Evolutionary conservation across 768 basidiomycete species (phyloP), one percentile per base, ranked within the genome.

Genomic region (Collybia sp.): DNA sequence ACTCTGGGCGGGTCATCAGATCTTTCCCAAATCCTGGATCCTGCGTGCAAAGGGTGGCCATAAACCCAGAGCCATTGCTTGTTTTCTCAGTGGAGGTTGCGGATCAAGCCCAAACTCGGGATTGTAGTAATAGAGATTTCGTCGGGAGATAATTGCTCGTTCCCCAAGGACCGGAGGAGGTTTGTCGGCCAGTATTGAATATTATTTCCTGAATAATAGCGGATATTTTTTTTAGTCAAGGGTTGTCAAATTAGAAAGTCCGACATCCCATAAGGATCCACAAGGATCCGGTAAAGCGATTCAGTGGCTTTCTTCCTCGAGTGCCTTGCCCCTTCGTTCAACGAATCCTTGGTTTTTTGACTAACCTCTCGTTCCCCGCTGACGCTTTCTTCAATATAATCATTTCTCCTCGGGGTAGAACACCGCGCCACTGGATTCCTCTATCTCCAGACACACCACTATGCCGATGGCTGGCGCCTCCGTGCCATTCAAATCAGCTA

Each of bases 191-290:
- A n/a, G 35, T 37, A n/a, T 37, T n/a, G 10, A n/a, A n/a, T 37
- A n/a, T 13, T 18, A 37, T n/a, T 37, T 13, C 35, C 35, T 37
- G 35, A 37, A n/a, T 13, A 37, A 37, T 10, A 43, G 40, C 49
- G 46, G 37, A 42, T 43, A 48, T 41, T 50, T 52, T 45, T 50
- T 44, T 55, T 50, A 53, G 54, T 53, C 48, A 53, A 53, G 48
- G 25, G 25, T 58, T 55, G 52, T 53, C 53, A 57, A 51, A 60
- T 57, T 68, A 62, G 62, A 68, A 69, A 69, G 67, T 67, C 66
- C 67, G 68, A 60, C 61, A 61, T 69, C 69, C 60, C 60, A 62
- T 63, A 69, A 57, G 59, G 70, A 70, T 68, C 66, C 65, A 63
- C 69, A 56, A 55, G 48, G 51, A 40, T 34, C 42, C 46, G 50